Conservation (phyloP, 2,329 filamentous ascomycete genomes). For the Diplodia mutila region DNA sequence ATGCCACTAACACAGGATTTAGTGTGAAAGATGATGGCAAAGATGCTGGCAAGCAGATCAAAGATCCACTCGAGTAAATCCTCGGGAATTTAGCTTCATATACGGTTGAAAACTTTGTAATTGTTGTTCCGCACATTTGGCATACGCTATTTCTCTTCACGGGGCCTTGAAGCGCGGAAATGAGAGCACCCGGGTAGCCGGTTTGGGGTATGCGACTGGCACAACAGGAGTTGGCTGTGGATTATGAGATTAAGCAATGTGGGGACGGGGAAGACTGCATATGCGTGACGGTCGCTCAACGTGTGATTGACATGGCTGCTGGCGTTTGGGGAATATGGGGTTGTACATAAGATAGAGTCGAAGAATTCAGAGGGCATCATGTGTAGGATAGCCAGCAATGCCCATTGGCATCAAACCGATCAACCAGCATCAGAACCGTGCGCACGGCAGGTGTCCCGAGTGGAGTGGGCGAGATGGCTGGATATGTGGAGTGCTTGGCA, state of each 20-base stretch:
- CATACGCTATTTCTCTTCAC: conserved; percentile 18
- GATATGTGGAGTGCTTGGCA: conserved; percentile 4
- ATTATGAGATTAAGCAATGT: neutral
- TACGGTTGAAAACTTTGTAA: conserved; percentile 15
- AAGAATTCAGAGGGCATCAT: conserved; percentile 3
- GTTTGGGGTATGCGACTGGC: neutral
- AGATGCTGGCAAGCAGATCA: conserved; percentile 21
- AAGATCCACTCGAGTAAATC: conserved; percentile 24
- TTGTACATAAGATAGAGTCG: conserved; percentile 22
- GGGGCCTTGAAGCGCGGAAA: neutral
- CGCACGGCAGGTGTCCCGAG: neutral
- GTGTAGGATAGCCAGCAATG: neutral
- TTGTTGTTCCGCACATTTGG: conserved; percentile 4
- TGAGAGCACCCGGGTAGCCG: neutral
- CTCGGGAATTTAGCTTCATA: conserved; percentile 9
- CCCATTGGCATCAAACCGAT: neutral
- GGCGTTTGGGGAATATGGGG: conserved; percentile 6
- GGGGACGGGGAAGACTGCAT: neutral
- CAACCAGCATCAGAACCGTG: neutral
- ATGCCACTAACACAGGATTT: neutral
- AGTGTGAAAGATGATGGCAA: conserved; percentile 2
- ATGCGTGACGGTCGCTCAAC: neutral
- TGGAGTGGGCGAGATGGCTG: neutral
- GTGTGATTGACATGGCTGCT: conserved; percentile 14
- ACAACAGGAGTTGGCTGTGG: conserved; percentile 7